Evolutionary conservation across 2,329 filamentous ascomycete genomes (phyloP).

Genomic region (Zopfia rhizophila): DNA sequence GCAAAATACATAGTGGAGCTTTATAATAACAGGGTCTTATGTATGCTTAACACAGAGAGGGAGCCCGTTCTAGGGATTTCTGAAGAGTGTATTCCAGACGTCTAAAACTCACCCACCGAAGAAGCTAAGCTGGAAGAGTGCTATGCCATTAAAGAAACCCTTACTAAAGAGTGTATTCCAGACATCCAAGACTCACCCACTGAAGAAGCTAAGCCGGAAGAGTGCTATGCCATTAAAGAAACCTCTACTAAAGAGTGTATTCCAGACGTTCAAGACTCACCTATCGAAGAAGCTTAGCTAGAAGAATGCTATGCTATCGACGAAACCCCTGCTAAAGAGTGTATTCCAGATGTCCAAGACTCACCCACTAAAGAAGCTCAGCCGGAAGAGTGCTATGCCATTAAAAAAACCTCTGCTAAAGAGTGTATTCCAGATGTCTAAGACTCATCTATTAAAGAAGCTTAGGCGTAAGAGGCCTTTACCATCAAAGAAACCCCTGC

Average conservation of each 20-base stretch:
- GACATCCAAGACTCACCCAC: slow-evolving; percentile 7
- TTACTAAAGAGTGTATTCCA: slow-evolving; percentile 2
- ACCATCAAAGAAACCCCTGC: not conserved
- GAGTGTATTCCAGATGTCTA: no score
- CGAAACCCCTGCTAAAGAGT: slow-evolving; percentile 7
- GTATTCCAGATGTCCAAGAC: slow-evolving; percentile 6
- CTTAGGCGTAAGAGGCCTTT: no score
- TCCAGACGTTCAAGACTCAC: slow-evolving; percentile 6
- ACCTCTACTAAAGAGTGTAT: slow-evolving; percentile 6
- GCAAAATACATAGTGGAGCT: slow-evolving; percentile 18
- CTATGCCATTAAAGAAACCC: slow-evolving; percentile 6
- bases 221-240: slow-evolving; percentile 6
- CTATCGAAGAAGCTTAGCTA: slow-evolving; percentile 1
- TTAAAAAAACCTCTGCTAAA: slow-evolving; percentile 7
- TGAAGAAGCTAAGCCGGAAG: slow-evolving; percentile 3
- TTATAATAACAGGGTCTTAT: slow-evolving; percentile 17
- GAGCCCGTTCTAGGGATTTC: not conserved
- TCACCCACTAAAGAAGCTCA: slow-evolving; percentile 2
- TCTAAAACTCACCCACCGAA: slow-evolving; percentile 7
- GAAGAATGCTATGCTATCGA: slow-evolving; percentile 4
- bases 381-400: slow-evolving; percentile 2
- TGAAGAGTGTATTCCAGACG: slow-evolving; percentile 7
- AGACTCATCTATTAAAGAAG: no score
- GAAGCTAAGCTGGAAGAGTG: slow-evolving; percentile 1
- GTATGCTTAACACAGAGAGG: slow-evolving; percentile 13